Percentiles rank a stretch among this genome's conserved stretches.
These are phyloP conservation scores for Amphichorda felina DNA, from an alignment of 2,329 filamentous ascomycete genomes.

Conservation along the genomic window DNA sequence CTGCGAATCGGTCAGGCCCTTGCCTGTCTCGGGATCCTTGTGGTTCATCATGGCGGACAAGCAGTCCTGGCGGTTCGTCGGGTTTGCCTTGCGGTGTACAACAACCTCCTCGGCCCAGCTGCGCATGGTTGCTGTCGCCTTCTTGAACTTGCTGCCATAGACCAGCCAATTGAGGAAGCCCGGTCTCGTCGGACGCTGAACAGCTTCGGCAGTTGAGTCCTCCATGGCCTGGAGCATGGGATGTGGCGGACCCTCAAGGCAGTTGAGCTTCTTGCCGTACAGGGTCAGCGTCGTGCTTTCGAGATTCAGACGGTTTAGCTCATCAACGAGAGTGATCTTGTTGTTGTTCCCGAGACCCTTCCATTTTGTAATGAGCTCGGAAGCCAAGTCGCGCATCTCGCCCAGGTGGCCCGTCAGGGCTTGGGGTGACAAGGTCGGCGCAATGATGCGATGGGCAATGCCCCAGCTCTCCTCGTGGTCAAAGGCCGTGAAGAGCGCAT, in stretches of 20 bases:
- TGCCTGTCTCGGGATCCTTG: slow-evolving; percentile 49
- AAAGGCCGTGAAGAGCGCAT: slow-evolving; percentile 39
- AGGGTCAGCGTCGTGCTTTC: slow-evolving; percentile 37
- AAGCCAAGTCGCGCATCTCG: slow-evolving; percentile 35
- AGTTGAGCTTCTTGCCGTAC: slow-evolving; percentile 36
- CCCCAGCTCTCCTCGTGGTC: slow-evolving; percentile 36
- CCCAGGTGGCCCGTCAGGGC: slow-evolving; percentile 23
- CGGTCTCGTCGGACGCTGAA: slow-evolving; percentile 40
- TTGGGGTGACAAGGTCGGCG: slow-evolving; percentile 25
- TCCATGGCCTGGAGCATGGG: slow-evolving; percentile 42
- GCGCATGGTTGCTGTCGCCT: slow-evolving; percentile 40
- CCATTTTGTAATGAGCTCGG: slow-evolving; percentile 40
- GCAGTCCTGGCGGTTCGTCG: slow-evolving; percentile 43
- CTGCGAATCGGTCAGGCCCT: slow-evolving; percentile 42
- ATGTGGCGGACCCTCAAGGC: slow-evolving; percentile 31
- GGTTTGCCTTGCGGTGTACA: slow-evolving; percentile 38
- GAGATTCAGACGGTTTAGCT: slow-evolving; percentile 41
- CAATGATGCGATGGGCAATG: slow-evolving; percentile 39
- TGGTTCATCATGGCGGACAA: slow-evolving; percentile 47
- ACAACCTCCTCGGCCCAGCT: slow-evolving; percentile 45
- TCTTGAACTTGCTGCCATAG: slow-evolving; percentile 39
- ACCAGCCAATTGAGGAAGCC: slow-evolving; percentile 39
- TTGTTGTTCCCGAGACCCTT: slow-evolving; percentile 20
- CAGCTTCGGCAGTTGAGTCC: slow-evolving; percentile 39
- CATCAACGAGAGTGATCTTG: slow-evolving; percentile 29